phyloP scores from a whole-genome alignment of 1,284 basidiomycete genomes.

The Phylloporus sp. region DNA sequence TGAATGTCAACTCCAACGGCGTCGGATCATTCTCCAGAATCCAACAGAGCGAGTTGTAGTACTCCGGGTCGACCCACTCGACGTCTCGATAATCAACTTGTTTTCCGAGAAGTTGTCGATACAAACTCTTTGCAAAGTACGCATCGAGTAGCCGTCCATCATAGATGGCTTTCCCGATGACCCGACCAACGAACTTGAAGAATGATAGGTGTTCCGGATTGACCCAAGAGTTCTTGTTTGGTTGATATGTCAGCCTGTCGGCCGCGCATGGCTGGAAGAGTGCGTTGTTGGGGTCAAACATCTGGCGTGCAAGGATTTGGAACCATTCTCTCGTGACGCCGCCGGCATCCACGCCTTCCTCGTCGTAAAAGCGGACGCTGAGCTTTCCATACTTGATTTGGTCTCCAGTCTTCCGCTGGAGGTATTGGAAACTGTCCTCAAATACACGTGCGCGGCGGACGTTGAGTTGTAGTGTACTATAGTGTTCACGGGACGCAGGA shows the following conservation, averaged over 20 bases:
- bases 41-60: conserved; percentile 93
- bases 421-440: conserved; percentile 94
- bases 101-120: conserved; percentile 91
- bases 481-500: conserved; percentile 78
- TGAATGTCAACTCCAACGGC: conserved; percentile 84
- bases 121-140: conserved; percentile 95
- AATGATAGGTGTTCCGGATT: conserved; percentile 96
- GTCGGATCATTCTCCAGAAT: conserved; percentile 92
- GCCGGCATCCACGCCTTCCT: conserved; percentile 98
- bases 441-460: conserved; percentile 95
- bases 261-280: conserved; percentile 98
- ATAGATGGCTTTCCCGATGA: conserved; percentile 96
- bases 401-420: conserved; percentile 90
- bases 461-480: conserved; percentile 87
- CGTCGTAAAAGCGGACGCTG: conserved; percentile 95
- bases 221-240: conserved; percentile 93
- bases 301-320: conserved; percentile 95
- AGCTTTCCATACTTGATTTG: conserved; percentile 99
- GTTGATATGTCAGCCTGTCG: conserved; percentile 93
- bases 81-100: conserved; percentile 93
- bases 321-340: conserved; percentile 99
- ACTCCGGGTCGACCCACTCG: conserved; percentile 96
- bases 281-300: conserved; percentile 99
- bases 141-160: conserved; percentile 96
- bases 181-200: conserved; percentile 98